These are phyloP conservation scores for Macadamia tetraphylla DNA, from an alignment of 164 flowering plant species.

Conservation along the genomic window DNA sequence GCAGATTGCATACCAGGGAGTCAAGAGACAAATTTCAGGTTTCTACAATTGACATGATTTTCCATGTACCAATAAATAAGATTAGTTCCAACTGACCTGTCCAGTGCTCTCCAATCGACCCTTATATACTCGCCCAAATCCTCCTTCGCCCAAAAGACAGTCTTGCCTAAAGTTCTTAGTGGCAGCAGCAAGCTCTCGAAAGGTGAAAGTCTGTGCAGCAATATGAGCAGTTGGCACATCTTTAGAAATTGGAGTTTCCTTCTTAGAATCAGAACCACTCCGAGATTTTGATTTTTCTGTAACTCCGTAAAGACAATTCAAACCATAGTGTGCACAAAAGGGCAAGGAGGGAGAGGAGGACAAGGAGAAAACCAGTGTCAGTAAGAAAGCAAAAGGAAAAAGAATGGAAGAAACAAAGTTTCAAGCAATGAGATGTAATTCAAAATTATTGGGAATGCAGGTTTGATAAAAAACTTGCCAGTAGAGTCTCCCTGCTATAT, in stretches of 20 bases:
- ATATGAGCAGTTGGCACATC: slow-evolving; percentile 61
- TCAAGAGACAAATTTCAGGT: background rate
- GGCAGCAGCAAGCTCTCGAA: slow-evolving; percentile 76
- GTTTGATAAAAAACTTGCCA: background rate
- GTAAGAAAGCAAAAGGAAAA: background rate
- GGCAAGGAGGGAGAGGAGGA: too few species aligned
- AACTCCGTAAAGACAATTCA: slow-evolving; percentile 8
- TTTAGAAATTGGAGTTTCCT: slow-evolving; percentile 43
- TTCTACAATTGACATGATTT: background rate
- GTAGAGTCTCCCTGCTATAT: background rate
- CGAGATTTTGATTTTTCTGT: slow-evolving; percentile 58
- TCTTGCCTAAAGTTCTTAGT: slow-evolving; percentile 81
- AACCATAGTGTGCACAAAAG: background rate
- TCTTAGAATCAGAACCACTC: slow-evolving; percentile 50
- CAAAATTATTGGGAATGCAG: background rate
- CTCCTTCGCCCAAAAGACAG: slow-evolving; percentile 84
- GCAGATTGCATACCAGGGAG: background rate
- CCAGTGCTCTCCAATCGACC: slow-evolving; percentile 78
- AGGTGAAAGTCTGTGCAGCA: slow-evolving; percentile 83
- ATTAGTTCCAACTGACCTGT: slow-evolving; percentile 39
- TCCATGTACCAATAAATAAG: background rate
- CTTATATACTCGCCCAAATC: slow-evolving; percentile 89
- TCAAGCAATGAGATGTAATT: background rate
- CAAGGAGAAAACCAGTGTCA: background rate
- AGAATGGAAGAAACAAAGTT: slow-evolving; percentile 15